Percentiles rank a stretch among this genome's conserved stretches.
Conservation (phyloP, 768 basidiomycete species). For the Mrakia frigida region DNA sequence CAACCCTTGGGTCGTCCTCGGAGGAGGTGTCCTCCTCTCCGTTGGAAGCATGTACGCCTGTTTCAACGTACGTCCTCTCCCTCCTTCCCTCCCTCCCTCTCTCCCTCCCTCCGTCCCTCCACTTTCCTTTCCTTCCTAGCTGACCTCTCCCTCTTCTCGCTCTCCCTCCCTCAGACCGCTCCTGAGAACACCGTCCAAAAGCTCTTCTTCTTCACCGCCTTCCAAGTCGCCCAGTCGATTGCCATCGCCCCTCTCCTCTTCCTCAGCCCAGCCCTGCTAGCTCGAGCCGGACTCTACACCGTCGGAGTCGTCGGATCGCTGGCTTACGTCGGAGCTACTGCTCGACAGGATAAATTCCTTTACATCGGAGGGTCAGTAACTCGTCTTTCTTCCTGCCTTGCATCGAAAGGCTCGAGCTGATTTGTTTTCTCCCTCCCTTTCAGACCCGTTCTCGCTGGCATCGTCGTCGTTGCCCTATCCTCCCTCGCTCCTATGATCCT, state of each 20-base stretch:
- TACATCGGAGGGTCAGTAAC: constrained; percentile 61
- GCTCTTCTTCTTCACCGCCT: constrained; percentile 47
- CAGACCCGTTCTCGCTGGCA: constrained; percentile 73
- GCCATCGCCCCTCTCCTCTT: constrained; percentile 86
- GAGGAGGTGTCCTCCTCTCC: constrained; percentile 59
- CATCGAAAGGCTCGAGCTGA: neutral
- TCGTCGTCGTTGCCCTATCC: constrained; percentile 79
- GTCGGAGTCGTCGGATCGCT: constrained; percentile 74
- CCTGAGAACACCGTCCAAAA: constrained; percentile 10
- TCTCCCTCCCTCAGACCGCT: neutral
- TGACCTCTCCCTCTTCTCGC: constrained; percentile 47
- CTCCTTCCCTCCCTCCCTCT: constrained; percentile 51
- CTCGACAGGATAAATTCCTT: constrained; percentile 77
- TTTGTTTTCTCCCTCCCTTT: neutral
- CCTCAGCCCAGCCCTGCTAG: constrained; percentile 74
- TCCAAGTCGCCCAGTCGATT: constrained; percentile 79
- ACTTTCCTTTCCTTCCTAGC: neutral
- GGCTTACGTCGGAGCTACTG: constrained; percentile 82
- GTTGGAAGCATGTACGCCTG: constrained; percentile 64
- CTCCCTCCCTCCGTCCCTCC: neutral
- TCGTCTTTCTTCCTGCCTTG: neutral
- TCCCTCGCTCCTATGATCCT: constrained; percentile 84
- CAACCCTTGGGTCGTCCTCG: constrained; percentile 81
- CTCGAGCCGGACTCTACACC: constrained; percentile 78
- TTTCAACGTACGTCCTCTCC: neutral